Conservation (phyloP, 2,329 filamentous ascomycete species). For the Claviceps sp. region DNA sequence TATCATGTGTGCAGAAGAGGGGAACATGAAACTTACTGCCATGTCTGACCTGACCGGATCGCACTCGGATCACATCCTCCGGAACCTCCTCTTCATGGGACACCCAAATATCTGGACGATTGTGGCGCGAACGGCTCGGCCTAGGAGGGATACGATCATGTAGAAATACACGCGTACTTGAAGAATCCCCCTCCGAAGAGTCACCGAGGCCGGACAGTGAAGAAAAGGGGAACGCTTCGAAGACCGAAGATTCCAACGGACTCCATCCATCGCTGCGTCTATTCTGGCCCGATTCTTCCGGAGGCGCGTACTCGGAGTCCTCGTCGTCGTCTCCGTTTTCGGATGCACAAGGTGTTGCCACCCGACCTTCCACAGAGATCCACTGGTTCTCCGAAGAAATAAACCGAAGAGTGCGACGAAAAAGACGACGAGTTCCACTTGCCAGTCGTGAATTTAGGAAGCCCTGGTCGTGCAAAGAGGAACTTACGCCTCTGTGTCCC, state of each 20-base stretch:
- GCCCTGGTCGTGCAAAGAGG: neutral
- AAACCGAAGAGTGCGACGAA: neutral
- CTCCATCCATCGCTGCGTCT: too few relatives aligned
- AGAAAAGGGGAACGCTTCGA: too few relatives aligned
- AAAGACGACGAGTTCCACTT: neutral
- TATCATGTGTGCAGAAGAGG: neutral
- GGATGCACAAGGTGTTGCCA: neutral
- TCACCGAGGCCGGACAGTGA: too few relatives aligned
- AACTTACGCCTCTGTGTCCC: neutral
- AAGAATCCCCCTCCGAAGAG: neutral
- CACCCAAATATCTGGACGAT: neutral
- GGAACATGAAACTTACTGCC: neutral
- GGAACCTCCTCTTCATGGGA: too few relatives aligned
- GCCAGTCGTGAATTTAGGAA: neutral
- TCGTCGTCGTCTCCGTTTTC: too few relatives aligned
- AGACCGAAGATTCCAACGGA: too few relatives aligned
- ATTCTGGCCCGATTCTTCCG: too few relatives aligned
- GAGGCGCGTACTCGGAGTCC: too few relatives aligned
- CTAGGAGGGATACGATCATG: neutral
- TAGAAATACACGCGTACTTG: neutral
- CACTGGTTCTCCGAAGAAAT: neutral
- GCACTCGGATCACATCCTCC: neutral
- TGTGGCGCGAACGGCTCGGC: neutral
- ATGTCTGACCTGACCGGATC: neutral
- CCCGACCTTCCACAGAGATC: neutral